Evolutionary conservation across 108 stramenopile species (phyloP), one percentile per base, ranked within the genome.

Genomic region (Cylindrotheca fusiformis): DNA sequence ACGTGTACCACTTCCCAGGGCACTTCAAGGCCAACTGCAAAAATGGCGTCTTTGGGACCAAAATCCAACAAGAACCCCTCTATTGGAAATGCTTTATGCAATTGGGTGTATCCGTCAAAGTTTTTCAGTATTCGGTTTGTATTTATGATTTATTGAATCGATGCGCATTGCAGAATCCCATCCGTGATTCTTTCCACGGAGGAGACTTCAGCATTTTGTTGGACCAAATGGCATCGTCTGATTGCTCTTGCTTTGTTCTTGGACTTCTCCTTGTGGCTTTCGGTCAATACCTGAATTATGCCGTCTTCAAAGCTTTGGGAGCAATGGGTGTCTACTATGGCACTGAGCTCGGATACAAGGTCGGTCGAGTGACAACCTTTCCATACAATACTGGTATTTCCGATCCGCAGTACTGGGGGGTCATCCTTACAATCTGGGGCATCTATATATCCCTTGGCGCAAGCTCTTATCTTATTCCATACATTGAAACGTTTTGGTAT

Each of bases 381-480:
- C 78, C 78, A 24, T 79, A 79, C 74, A 79, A 79, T 45, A 65
- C 59, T 12, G 53, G 57, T 18, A 79, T 79, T 8, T 67, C 23
- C 48, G 78, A 79, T 62, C 78, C 78, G 22, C 78, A 79, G 21
- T 79, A 79, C 29, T 79, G 78, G 77, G 78, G 78, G 23, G 78
- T 79, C 21, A 50, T 79, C 14, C 21, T 75, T 44, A 54, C 61
- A 23, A 52, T 79, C 14, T 75, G 70, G 70, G 78, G 78, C 0
- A 52, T 75, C 21, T 79, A 79, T 52, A 20, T 79, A 3, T 18
- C 60, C 31, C 63, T 41, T 10, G 36, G 36, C 14, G 36, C 36
- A 41, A 10, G 10, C 6, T 41, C 36, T 10, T 10, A 10, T 6
- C 36, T 10, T 10, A 41, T 14, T 6, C 10, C 36, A 41, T 41